phyloP scores from a whole-genome alignment of 805 yeast genomes.

The Metschnikowia colocasiae region DNA sequence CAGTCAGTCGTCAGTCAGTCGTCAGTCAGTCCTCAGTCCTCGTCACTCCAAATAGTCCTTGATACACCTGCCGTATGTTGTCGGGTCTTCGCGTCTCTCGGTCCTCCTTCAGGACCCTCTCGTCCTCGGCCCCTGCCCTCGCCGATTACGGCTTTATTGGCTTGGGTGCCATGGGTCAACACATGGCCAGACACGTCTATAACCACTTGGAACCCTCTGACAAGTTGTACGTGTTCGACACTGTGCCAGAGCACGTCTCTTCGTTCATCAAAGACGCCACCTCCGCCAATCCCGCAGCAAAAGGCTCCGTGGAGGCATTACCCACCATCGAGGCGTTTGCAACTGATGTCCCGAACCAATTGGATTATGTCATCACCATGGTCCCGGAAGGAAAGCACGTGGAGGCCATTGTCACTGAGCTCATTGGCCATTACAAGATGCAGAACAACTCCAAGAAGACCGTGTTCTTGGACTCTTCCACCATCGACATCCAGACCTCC shows the following conservation, averaged over 20 bases:
- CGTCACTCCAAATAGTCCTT: too few relatives aligned
- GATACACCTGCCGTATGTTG: too few relatives aligned
- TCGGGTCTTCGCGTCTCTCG: neutral
- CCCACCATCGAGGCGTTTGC: conserved; percentile 25
- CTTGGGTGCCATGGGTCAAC: conserved; percentile 55
- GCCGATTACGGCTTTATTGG: conserved; percentile 49
- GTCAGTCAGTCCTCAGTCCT: too few relatives aligned
- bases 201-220: conserved; percentile 37
- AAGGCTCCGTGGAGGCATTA: conserved; percentile 20
- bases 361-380: conserved; percentile 48
- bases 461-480: conserved; percentile 47
- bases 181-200: conserved; percentile 51
- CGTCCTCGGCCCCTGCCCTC: neutral
- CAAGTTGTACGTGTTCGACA: conserved; percentile 43
- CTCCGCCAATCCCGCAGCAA: conserved; percentile 22
- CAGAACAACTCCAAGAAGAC: conserved; percentile 16
- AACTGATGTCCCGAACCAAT: conserved; percentile 27
- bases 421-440: conserved; percentile 30
- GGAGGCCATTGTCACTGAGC: conserved; percentile 35
- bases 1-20: too few relatives aligned
- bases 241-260: conserved; percentile 27
- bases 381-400: conserved; percentile 55
- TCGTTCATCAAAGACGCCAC: conserved; percentile 25
- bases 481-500: conserved; percentile 50
- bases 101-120: conserved; percentile 7